These are phyloP conservation scores for Saturnispora mendoncae DNA, from an alignment of 805 yeast genomes.

Conservation along the genomic window DNA sequence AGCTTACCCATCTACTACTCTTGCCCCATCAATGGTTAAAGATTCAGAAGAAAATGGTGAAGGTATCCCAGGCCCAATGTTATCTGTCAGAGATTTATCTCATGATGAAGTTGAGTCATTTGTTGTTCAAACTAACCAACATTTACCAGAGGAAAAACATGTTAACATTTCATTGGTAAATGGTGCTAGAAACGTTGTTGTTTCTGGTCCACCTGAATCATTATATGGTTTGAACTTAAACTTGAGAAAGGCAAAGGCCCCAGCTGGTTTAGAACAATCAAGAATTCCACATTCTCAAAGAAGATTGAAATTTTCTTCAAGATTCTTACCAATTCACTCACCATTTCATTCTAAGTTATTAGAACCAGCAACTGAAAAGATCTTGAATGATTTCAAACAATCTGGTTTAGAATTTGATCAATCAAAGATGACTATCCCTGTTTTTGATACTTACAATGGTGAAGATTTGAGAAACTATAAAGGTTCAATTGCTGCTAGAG, in stretches of 20 bases:
- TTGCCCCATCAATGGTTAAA: slow-evolving; percentile 87
- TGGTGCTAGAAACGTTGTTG: slow-evolving; percentile 93
- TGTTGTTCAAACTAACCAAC: slow-evolving; percentile 83
- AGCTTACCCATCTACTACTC: slow-evolving; percentile 85
- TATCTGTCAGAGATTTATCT: slow-evolving; percentile 84
- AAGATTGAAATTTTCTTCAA: slow-evolving; percentile 84
- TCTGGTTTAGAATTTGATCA: slow-evolving; percentile 50
- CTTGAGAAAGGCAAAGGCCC: slow-evolving; percentile 89
- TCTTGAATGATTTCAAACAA: slow-evolving; percentile 54
- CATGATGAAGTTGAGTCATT: slow-evolving; percentile 67
- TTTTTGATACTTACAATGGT: slow-evolving; percentile 84
- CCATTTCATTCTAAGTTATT: slow-evolving; percentile 95
- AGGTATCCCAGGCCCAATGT: slow-evolving; percentile 97
- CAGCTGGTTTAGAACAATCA: slow-evolving; percentile 89
- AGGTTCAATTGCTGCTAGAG: slow-evolving; percentile 56
- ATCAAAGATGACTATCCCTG: slow-evolving; percentile 66
- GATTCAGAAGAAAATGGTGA: slow-evolving; percentile 91
- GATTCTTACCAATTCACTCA: slow-evolving; percentile 90
- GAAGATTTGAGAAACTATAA: slow-evolving; percentile 52
- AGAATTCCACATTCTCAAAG: slow-evolving; percentile 91
- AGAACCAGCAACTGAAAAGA: slow-evolving; percentile 57
- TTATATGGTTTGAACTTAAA: slow-evolving; percentile 89
- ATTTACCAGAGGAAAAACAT: slow-evolving; percentile 85
- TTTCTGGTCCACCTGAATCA: slow-evolving; percentile 97
- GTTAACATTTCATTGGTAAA: slow-evolving; percentile 84